Evolutionary conservation across 2,329 filamentous ascomycete genomes (phyloP), one percentile per base, ranked within the genome.

Genomic region (Aaosphaeria pasadenensis): DNA sequence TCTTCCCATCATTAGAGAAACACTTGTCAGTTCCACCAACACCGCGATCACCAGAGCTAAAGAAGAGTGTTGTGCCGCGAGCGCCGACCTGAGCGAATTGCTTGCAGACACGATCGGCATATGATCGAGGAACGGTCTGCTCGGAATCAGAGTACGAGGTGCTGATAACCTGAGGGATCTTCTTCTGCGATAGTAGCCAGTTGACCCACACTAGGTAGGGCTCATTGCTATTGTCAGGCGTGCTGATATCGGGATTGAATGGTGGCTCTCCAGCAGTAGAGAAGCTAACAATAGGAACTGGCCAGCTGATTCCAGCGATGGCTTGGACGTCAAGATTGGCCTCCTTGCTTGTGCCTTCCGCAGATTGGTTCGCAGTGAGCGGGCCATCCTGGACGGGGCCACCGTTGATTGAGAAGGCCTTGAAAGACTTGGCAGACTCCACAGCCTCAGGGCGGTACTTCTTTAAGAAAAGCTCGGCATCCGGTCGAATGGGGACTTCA

Each of bases 61-160:
- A 82, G 30, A 88, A 69, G n/a, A 87, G 74, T 0, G 80, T 80
- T 4, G 85, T 78, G n/a, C 85, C 86, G 38, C 84, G 81, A 1
- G 82, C 79, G n/a, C 83, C 84, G 31, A 88, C 80, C 56, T 86
- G 78, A 39, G 79, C 82, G 57, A 86, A 84, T 53, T 83, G 74
- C 52, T 80, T 76, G 72, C 85, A 88, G 9, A 85, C 82, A 44
- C 78, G 76, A 42, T 74, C 72, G 13, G 82, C 81, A 59, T 87
- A 89, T 7, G 78, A 77, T 3, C 71, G 59, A 0, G 85, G 85
- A 0, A 88, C 73, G 4, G 76, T 78, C 62, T 86, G 80, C 67
- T 88, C 86, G 45, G 82, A 77, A 51, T 87, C 84, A 42, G 83
- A 84, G 62, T 88, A 88, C 0, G 83, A 86, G 9, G 81, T 83